Percentiles rank a stretch among this genome's conserved stretches.
Conservation (phyloP, 345 rosid species). For the Raphanus sativus region DNA sequence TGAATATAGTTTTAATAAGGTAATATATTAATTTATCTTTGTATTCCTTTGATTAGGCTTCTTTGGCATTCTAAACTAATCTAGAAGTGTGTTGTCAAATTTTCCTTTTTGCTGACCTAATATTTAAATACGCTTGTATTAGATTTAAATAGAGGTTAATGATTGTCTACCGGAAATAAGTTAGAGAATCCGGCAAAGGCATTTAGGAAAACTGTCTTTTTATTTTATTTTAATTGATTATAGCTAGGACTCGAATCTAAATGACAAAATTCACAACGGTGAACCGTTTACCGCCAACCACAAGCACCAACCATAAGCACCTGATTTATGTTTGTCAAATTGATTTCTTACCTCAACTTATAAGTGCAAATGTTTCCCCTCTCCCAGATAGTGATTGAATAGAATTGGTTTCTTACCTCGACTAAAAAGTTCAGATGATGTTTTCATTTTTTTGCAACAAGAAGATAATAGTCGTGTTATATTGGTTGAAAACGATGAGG, state of each 20-base stretch:
- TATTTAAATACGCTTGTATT: too few relatives aligned
- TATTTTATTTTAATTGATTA: too few relatives aligned
- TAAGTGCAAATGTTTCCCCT: background rate
- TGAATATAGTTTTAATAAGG: background rate
- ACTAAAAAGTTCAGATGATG: background rate
- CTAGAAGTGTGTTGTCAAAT: background rate
- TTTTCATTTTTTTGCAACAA: background rate
- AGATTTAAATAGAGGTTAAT: too few relatives aligned
- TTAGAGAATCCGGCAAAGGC: too few relatives aligned
- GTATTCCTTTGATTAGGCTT: background rate
- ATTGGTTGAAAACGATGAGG: background rate
- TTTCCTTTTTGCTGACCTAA: background rate
- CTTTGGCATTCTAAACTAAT: background rate
- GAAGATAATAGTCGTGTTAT: background rate
- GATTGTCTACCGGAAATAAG: too few relatives aligned
- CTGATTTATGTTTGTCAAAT: background rate
- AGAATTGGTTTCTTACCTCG: background rate
- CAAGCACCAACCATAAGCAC: too few relatives aligned
- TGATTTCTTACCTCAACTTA: constrained; percentile 3
- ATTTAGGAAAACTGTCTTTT: too few relatives aligned
- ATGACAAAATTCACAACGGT: too few relatives aligned
- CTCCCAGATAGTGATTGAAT: background rate
- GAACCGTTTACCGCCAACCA: too few relatives aligned
- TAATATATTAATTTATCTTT: background rate
- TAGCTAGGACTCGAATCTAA: too few relatives aligned